Evolutionary conservation across 129 eudicot genomes (phyloP).

Genomic region (Tanacetum coccineum): DNA sequence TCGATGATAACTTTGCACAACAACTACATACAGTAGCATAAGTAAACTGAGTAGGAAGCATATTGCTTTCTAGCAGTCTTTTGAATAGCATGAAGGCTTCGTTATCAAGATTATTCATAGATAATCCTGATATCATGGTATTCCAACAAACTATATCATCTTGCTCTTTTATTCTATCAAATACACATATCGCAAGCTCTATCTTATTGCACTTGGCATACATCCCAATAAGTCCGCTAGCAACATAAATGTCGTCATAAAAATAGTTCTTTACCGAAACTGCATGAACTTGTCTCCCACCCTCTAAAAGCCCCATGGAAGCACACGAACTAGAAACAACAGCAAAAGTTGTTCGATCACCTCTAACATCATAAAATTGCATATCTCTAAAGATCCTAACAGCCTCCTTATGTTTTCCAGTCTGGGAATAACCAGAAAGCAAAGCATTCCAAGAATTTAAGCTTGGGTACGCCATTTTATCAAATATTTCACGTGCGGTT

Average conservation of each 20-base stretch:
- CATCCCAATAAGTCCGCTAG: slow-evolving; percentile 75
- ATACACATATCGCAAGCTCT: slow-evolving; percentile 47
- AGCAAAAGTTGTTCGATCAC: slow-evolving; percentile 75
- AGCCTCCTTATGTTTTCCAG: slow-evolving; percentile 50
- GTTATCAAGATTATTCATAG: slow-evolving; percentile 47
- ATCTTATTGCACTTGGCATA: slow-evolving; percentile 55
- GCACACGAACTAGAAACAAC: slow-evolving; percentile 66
- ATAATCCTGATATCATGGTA: slow-evolving; percentile 69
- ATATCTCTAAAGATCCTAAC: slow-evolving; percentile 66
- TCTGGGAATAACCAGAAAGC: slow-evolving; percentile 70
- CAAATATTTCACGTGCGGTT: slow-evolving; percentile 47
- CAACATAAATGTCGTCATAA: slow-evolving; percentile 54
- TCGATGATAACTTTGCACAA: slow-evolving; percentile 58
- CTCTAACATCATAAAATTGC: slow-evolving; percentile 59
- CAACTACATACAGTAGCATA: slow-evolving; percentile 54
- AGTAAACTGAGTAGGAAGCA: slow-evolving; percentile 63
- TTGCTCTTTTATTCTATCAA: slow-evolving; percentile 36
- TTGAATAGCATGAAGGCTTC: slow-evolving; percentile 63
- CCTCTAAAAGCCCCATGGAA: slow-evolving; percentile 45
- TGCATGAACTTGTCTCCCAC: slow-evolving; percentile 71
- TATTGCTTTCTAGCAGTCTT: slow-evolving; percentile 49
- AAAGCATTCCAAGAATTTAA: slow-evolving; percentile 82
- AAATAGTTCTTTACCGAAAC: slow-evolving; percentile 32
- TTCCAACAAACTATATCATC: slow-evolving; percentile 75
- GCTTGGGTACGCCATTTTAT: slow-evolving; percentile 50